A percentile compares a stretch with the other conserved stretches of the same genome.
phyloP scores from a whole-genome alignment of 257 asterid species.

The Thymus quinquecostatus region DNA sequence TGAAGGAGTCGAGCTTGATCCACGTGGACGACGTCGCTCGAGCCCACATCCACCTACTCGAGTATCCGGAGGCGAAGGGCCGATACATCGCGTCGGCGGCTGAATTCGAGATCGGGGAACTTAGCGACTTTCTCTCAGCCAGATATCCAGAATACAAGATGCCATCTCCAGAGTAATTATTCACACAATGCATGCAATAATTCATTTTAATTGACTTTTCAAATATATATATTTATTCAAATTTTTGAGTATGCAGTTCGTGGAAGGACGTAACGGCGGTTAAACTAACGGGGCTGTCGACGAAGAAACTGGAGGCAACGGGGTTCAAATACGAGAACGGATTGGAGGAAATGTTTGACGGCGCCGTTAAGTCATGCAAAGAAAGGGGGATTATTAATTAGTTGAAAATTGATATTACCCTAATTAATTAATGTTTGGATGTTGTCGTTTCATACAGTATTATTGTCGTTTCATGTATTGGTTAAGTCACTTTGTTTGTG shows the following conservation, averaged over 20 bases:
- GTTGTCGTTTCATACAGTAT: neutral
- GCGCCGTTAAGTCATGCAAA: slow-evolving; percentile 54
- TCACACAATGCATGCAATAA: too few species aligned
- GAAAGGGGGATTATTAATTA: slow-evolving; percentile 35
- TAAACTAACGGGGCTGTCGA: slow-evolving; percentile 45
- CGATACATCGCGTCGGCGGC: slow-evolving; percentile 51
- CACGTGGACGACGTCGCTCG: slow-evolving; percentile 64
- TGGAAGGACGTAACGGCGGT: slow-evolving; percentile 43
- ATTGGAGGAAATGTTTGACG: slow-evolving; percentile 62
- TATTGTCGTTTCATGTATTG: neutral
- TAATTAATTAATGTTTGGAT: neutral
- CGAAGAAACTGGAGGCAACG: slow-evolving; percentile 47
- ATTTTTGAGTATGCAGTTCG: slow-evolving; percentile 23
- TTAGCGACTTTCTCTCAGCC: slow-evolving; percentile 40
- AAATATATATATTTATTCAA: neutral
- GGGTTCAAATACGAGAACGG: slow-evolving; percentile 60
- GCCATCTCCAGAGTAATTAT: slow-evolving; percentile 50
- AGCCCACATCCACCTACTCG: slow-evolving; percentile 63
- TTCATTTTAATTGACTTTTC: too few species aligned
- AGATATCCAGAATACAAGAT: slow-evolving; percentile 54
- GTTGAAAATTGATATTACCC: neutral
- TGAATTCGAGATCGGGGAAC: slow-evolving; percentile 35
- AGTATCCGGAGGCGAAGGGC: slow-evolving; percentile 52
- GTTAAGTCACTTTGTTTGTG: neutral
- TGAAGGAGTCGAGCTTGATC: slow-evolving; percentile 32